These are phyloP conservation scores for button mushroom (Agaricus bisporus) DNA, from an alignment of 768 basidiomycete species.

Conservation along the genomic window DNA sequence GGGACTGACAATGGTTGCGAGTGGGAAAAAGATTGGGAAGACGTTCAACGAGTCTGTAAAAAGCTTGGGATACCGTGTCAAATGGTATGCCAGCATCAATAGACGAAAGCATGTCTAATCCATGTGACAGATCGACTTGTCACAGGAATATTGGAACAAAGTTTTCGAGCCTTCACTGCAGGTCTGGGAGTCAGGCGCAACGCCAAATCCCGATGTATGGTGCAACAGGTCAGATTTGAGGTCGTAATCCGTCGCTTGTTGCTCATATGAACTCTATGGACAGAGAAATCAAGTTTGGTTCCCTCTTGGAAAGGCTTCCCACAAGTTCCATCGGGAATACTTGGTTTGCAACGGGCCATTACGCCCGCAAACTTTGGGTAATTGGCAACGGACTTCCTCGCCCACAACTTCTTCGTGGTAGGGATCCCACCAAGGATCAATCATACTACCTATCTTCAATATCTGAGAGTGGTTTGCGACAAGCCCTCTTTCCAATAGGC, in stretches of 20 bases:
- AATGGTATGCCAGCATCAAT: conserved; percentile 42
- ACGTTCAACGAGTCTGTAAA: conserved; percentile 77
- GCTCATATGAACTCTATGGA: background rate
- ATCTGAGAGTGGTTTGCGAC: conserved; percentile 52
- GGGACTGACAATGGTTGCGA: conserved; percentile 81
- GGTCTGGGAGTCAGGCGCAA: conserved; percentile 72
- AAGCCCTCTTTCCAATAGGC: conserved; percentile 78
- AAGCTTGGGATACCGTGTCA: conserved; percentile 66
- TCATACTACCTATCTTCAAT: conserved; percentile 86
- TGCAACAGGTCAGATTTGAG: conserved; percentile 65
- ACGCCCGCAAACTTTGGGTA: conserved; percentile 65
- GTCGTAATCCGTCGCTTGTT: background rate
- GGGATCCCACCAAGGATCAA: conserved; percentile 77
- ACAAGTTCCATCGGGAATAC: conserved; percentile 23
- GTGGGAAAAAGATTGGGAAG: conserved; percentile 95
- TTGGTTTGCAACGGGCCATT: conserved; percentile 86
- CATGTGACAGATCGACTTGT: conserved; percentile 68
- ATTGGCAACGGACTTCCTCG: conserved; percentile 21
- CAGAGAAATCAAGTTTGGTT: conserved; percentile 93
- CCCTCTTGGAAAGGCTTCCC: conserved; percentile 61
- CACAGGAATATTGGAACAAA: conserved; percentile 82
- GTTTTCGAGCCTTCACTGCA: conserved; percentile 86
- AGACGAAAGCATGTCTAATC: background rate
- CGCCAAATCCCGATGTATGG: conserved; percentile 91
- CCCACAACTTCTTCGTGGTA: conserved; percentile 46